Evolutionary conservation across 2,329 filamentous ascomycete genomes (phyloP).

Genomic region (Fusarium floridanum): DNA sequence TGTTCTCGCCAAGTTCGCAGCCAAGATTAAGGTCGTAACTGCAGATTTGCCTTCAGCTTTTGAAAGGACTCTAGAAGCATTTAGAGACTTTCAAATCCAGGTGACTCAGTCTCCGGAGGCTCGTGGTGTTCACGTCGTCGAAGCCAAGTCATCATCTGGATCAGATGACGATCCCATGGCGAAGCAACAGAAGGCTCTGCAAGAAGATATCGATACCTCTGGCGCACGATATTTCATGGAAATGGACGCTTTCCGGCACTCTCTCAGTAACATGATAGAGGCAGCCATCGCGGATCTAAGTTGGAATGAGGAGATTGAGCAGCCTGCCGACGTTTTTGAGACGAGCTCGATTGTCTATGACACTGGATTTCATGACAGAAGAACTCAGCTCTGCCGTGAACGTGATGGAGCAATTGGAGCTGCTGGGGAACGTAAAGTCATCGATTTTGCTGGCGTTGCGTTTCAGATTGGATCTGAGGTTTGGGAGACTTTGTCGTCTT

Average conservation of each 20-base stretch:
- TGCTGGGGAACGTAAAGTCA: background rate
- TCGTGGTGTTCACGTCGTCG: background rate
- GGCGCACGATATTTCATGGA: background rate
- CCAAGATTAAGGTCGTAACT: background rate
- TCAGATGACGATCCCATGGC: background rate
- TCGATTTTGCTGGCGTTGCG: background rate
- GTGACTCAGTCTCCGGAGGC: background rate
- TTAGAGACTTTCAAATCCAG: background rate
- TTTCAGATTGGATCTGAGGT: background rate
- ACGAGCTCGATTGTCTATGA: background rate
- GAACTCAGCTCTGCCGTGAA: background rate
- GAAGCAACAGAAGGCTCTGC: background rate
- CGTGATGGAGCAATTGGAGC: background rate
- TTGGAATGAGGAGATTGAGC: background rate
- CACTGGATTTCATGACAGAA: background rate
- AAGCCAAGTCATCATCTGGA: background rate
- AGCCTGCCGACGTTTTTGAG: background rate
- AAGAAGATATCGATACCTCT: background rate
- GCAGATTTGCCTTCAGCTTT: background rate
- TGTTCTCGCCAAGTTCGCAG: background rate
- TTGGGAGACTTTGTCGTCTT: background rate
- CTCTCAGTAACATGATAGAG: background rate
- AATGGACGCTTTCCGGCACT: background rate
- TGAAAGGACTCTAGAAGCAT: background rate
- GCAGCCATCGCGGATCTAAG: background rate